phyloP scores from a whole-genome alignment of 2,329 filamentous ascomycete genomes.

The Colletotrichum theobromicola region DNA sequence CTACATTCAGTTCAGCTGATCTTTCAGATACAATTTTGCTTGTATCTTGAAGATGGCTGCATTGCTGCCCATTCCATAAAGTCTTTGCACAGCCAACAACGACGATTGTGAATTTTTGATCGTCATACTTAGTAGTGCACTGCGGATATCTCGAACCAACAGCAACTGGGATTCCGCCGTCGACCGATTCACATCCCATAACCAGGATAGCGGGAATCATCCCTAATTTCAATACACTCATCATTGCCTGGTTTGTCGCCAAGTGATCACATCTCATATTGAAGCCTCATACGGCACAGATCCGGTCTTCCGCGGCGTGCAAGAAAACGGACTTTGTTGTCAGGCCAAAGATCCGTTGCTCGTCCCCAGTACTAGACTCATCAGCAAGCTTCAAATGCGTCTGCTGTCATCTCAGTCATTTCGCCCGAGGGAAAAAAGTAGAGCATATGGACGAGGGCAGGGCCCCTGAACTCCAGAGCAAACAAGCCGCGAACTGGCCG shows the following conservation, averaged over 20 bases:
- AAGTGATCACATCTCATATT: slow-evolving; percentile 4
- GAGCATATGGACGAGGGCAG: neutral
- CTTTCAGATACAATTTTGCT: neutral
- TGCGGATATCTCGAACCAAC: neutral
- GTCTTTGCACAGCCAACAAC: neutral
- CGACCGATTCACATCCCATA: neutral
- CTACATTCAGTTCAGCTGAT: neutral
- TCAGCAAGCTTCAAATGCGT: neutral
- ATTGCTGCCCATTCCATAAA: neutral
- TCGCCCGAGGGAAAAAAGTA: neutral
- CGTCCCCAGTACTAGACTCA: neutral
- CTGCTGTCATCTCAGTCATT: neutral
- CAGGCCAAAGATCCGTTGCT: neutral
- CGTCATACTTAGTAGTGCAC: too few relatives aligned
- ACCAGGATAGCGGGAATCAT: neutral
- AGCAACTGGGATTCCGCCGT: neutral
- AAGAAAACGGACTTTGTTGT: neutral
- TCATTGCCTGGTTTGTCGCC: neutral
- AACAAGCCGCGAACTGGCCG: neutral
- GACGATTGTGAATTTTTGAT: neutral
- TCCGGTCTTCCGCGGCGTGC: slow-evolving; percentile 4
- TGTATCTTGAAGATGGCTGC: neutral
- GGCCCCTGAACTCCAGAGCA: neutral
- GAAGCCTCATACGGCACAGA: slow-evolving; percentile 2
- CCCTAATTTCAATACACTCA: neutral